phyloP scores from a whole-genome alignment of 2,329 filamentous ascomycete species.

The Colletotrichum destructivum region DNA sequence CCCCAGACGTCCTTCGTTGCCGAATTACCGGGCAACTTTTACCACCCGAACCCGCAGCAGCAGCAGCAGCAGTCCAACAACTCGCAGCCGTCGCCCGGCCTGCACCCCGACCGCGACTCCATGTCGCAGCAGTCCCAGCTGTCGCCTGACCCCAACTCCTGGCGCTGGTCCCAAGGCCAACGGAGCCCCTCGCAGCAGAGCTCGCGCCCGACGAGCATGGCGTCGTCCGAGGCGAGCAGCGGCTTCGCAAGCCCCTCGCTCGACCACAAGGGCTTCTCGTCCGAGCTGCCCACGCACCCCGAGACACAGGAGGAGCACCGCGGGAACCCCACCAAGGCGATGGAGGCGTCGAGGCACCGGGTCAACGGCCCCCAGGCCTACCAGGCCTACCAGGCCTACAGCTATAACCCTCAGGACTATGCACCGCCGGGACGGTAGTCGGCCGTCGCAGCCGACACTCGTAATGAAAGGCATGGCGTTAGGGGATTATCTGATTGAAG shows the following conservation, averaged over 20 bases:
- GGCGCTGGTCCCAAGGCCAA: conserved; percentile 60
- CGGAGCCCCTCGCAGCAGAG: conserved; percentile 48
- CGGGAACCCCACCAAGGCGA: conserved; percentile 15
- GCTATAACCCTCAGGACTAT: conserved; percentile 60
- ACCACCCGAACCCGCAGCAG: conserved; percentile 50
- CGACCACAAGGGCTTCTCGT: conserved; percentile 58
- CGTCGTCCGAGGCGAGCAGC: conserved; percentile 49
- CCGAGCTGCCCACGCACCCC: conserved; percentile 62
- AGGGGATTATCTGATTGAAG: not conserved
- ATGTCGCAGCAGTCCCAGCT: conserved; percentile 39
- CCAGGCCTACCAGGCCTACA: conserved; percentile 48
- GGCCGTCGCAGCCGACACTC: not conserved
- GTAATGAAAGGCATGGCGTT: not conserved
- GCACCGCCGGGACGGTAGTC: conserved; percentile 43
- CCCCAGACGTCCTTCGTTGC: conserved; percentile 46
- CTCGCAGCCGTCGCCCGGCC: conserved; percentile 47
- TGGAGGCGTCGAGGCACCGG: conserved; percentile 31
- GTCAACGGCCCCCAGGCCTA: conserved; percentile 33
- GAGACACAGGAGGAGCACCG: conserved; percentile 64
- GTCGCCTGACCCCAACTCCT: conserved; percentile 51
- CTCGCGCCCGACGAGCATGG: conserved; percentile 55
- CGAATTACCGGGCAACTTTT: conserved; percentile 67
- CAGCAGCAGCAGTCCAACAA: conserved; percentile 49
- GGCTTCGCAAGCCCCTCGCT: conserved; percentile 57
- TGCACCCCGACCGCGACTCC: conserved; percentile 45